Evolutionary conservation across 2,329 filamentous ascomycete species (phyloP).

Genomic region (Ilyonectria sp.): DNA sequence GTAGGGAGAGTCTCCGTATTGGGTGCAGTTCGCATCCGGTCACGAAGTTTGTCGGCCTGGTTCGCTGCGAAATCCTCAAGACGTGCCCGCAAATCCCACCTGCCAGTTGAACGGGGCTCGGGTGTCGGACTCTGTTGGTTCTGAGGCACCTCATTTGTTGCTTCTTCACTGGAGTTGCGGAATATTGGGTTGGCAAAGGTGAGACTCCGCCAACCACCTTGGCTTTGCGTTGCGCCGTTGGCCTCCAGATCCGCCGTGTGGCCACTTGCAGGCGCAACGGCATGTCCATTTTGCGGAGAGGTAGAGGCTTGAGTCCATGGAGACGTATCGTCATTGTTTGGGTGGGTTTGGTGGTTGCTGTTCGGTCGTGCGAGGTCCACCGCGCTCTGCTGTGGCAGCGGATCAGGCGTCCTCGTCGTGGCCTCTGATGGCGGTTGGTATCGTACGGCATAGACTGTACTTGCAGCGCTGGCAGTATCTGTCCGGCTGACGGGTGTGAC

Average conservation of each 20-base stretch:
- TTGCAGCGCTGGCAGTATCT: conserved; percentile 75
- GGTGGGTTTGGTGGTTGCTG: conserved; percentile 49
- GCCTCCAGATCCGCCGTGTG: conserved; percentile 49
- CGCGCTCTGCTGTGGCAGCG: conserved; percentile 46
- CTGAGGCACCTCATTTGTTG: conserved; percentile 24
- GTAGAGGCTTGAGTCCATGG: conserved; percentile 42
- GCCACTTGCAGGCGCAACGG: conserved; percentile 31
- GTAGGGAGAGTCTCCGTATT: conserved; percentile 71
- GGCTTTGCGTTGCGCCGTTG: conserved; percentile 45
- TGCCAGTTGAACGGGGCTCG: conserved; percentile 40
- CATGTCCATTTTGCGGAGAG: conserved; percentile 41
- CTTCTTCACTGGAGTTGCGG: conserved; percentile 33
- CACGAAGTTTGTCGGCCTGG: conserved; percentile 73
- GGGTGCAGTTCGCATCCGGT: conserved; percentile 67
- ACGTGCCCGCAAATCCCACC: conserved; percentile 71
- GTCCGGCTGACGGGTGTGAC: conserved; percentile 73
- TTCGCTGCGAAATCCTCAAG: conserved; percentile 74
- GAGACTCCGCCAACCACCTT: conserved; percentile 46
- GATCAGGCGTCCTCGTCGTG: conserved; percentile 63
- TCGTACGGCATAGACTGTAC: conserved; percentile 74
- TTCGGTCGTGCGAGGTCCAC: conserved; percentile 54
- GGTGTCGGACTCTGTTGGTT: conserved; percentile 20
- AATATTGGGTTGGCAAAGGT: conserved; percentile 37
- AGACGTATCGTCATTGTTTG: conserved; percentile 45
- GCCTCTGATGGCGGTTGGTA: conserved; percentile 72